Conservation (phyloP, 352 stramenopile species). For the Phytophthora brassicae region DNA sequence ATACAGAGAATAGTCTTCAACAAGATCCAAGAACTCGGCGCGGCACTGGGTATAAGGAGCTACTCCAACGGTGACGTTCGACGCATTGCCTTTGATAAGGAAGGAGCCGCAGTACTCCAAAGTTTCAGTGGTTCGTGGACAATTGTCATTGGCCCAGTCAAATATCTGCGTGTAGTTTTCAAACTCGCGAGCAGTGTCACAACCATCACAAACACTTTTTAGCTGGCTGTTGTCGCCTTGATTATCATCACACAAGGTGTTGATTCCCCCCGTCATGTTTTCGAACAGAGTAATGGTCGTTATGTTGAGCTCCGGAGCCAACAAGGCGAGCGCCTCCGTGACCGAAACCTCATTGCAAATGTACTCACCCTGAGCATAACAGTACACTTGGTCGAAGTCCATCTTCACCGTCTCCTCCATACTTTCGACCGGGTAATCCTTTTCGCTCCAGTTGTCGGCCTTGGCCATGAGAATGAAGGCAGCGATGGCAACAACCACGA, state of each 20-base stretch:
- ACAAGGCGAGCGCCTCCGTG: slow-evolving; percentile 48
- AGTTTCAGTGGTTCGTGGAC: slow-evolving; percentile 52
- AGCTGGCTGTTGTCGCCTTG: slow-evolving; percentile 37
- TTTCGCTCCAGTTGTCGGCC: slow-evolving; percentile 45
- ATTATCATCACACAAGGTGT: slow-evolving; percentile 55
- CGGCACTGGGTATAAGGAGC: slow-evolving; percentile 56
- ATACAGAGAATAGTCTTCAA: slow-evolving; percentile 41
- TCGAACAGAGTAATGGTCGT: slow-evolving; percentile 33
- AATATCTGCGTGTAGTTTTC: slow-evolving; percentile 73
- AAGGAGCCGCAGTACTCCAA: slow-evolving; percentile 67
- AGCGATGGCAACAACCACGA: slow-evolving; percentile 46
- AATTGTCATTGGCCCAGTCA: slow-evolving; percentile 80
- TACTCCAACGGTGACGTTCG: slow-evolving; percentile 35
- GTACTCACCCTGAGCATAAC: slow-evolving; percentile 71
- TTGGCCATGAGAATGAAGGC: slow-evolving; percentile 49
- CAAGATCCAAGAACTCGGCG: slow-evolving; percentile 45
- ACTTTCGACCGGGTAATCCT: slow-evolving; percentile 46
- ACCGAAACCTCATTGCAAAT: slow-evolving; percentile 61
- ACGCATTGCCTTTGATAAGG: slow-evolving; percentile 30
- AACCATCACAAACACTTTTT: slow-evolving; percentile 51
- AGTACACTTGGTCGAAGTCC: slow-evolving; percentile 71
- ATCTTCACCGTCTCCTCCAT: slow-evolving; percentile 52
- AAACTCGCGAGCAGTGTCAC: slow-evolving; percentile 51
- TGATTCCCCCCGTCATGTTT: slow-evolving; percentile 50
- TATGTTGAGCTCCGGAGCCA: slow-evolving; percentile 37